Evolutionary conservation across 202 grass and related monocot genomes (phyloP).

Genomic region (Bolboschoenoplectus hybrid): DNA sequence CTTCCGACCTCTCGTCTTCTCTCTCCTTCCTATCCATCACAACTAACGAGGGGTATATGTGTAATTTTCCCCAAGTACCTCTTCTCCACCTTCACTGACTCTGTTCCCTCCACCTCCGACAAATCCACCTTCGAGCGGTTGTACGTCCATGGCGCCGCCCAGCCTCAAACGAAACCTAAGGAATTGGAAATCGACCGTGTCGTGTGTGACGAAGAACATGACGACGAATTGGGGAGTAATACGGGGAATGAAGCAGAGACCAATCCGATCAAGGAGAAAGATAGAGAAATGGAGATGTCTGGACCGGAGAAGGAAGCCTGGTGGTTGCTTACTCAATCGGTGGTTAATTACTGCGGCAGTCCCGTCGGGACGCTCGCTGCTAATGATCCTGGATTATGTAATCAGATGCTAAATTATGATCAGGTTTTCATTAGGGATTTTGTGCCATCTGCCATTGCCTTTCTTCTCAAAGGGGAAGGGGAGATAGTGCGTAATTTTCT

Average conservation of each 20-base stretch:
- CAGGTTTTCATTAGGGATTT: constrained; percentile 98
- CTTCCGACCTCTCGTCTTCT: constrained; percentile 25
- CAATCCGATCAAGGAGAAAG: constrained; percentile 44
- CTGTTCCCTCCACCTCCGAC: constrained; percentile 39
- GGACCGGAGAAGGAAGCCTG: constrained; percentile 86
- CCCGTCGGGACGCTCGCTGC: constrained; percentile 81
- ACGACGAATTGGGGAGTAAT: constrained; percentile 44
- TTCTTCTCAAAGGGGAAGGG: constrained; percentile 79
- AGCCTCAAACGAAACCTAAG: constrained; percentile 42
- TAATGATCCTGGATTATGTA: constrained; percentile 63
- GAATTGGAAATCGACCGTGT: constrained; percentile 47
- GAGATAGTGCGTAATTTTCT: constrained; percentile 96
- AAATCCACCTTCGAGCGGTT: constrained; percentile 51
- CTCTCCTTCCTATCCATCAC: constrained; percentile 47
- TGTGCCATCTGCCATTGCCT: constrained; percentile 81
- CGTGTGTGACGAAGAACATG: constrained; percentile 36
- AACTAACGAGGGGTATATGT: constrained; percentile 39
- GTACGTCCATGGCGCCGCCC: constrained; percentile 37
- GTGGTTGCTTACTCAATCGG: constrained; percentile 67
- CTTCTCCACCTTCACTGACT: constrained; percentile 48
- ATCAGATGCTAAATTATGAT: constrained; percentile 89
- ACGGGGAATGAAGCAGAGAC: constrained; percentile 38
- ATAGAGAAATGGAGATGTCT: constrained; percentile 50
- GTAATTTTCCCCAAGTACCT: constrained; percentile 54
- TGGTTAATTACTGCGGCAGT: constrained; percentile 73